These are phyloP conservation scores for Penicillium diatomitis DNA, from an alignment of 495 filamentous ascomycete species.

Conservation along the genomic window DNA sequence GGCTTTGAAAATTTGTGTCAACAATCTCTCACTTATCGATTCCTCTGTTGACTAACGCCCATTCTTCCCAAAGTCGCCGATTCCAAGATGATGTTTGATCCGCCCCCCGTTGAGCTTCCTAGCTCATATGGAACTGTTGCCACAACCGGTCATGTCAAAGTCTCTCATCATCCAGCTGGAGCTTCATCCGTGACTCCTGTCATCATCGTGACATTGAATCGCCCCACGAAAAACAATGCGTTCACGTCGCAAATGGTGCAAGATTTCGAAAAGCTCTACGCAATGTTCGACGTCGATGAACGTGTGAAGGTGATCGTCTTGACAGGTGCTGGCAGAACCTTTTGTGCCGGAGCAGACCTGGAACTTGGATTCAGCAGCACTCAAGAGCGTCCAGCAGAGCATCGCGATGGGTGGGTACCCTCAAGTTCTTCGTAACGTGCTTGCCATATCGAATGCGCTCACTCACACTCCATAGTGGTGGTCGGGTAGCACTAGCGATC, in stretches of 20 bases:
- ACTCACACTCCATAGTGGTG: conserved; percentile 13
- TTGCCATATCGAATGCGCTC: too few species aligned
- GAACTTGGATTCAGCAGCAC: conserved; percentile 39
- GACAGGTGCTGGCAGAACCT: conserved; percentile 50
- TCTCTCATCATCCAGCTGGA: conserved; percentile 42
- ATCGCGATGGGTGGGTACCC: conserved; percentile 36
- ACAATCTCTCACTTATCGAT: neutral
- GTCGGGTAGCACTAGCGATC: conserved; percentile 47
- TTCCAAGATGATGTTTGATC: conserved; percentile 43
- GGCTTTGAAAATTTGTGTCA: too few species aligned
- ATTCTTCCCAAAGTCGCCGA: neutral
- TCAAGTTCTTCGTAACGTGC: too few species aligned
- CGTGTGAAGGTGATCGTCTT: conserved; percentile 50
- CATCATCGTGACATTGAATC: conserved; percentile 48
- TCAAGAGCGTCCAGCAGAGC: conserved; percentile 26
- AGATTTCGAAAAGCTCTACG: conserved; percentile 46
- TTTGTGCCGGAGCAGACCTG: conserved; percentile 61
- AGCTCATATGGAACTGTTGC: conserved; percentile 35
- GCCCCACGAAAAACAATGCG: conserved; percentile 53
- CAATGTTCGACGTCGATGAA: conserved; percentile 44
- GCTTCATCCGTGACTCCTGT: conserved; percentile 44
- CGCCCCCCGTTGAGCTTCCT: conserved; percentile 21
- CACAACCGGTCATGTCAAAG: conserved; percentile 37
- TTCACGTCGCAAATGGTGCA: conserved; percentile 48
- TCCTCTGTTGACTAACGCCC: neutral